Evolutionary conservation across 2,329 filamentous ascomycete species (phyloP), one percentile per base, ranked within the genome.

Genomic region (Colletotrichum sp.): DNA sequence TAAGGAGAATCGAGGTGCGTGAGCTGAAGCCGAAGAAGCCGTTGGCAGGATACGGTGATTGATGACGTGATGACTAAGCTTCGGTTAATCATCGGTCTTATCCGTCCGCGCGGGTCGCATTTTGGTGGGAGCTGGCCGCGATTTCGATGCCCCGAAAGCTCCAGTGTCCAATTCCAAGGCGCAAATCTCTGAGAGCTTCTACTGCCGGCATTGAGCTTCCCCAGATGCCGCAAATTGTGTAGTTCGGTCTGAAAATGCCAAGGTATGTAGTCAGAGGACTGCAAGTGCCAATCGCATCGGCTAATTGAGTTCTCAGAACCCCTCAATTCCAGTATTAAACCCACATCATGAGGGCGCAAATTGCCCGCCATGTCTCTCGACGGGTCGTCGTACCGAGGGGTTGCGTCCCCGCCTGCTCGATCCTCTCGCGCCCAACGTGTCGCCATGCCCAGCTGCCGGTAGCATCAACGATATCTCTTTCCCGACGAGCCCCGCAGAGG

Each of bases 321-420:
- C 59, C 21, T 57, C 49, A 63, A 73, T 68, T 28, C 49, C 28
- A 74, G 74, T 65, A 69, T 67, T 65, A 52, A 75, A 73, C 68
- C 77, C 77, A 75, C 82, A 86, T 79, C 80, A 88, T 88, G 86
- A 86, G 86, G 85, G 85, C 86, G 81, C 83, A 84, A 78, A 79
- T 88, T 79, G 85, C 86, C 83, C 86, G 86, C 79, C 85, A 88
- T 84, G 85, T 85, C 82, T 85, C 82, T 81, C 84, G 85, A 79
- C 81, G 77, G 66, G 76, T 85, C 78, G 81, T 86, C 77, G 80
- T 83, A 80, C 80, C 81, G 79, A 84, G 82, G 64, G 77, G 81
- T 67, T 77, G 82, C 75, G 79, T 81, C 74, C 81, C 85, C 67
- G 82, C 83, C 52, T 86, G 83, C 80, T 80, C 83, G 68, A 74